phyloP scores from a whole-genome alignment of 192 early-diverging fungal species.

The Funneliformis geosporum region DNA sequence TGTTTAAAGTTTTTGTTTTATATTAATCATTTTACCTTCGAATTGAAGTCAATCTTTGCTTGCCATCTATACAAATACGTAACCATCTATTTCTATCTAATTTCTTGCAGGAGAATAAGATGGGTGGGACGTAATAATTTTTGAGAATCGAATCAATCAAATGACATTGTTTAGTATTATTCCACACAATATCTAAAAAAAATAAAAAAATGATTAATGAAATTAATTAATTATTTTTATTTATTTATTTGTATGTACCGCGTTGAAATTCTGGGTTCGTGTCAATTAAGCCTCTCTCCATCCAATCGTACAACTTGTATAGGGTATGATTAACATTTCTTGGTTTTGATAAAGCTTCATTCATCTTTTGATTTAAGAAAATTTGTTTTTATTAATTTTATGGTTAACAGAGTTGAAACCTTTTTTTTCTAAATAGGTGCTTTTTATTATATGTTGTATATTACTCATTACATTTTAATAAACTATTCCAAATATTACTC shows the following conservation, averaged over 20 bases:
- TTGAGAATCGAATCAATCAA: slow-evolving; percentile 40
- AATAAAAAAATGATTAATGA: not conserved
- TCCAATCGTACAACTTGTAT: not conserved
- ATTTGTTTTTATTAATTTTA: too few species aligned
- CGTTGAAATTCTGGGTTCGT: slow-evolving; percentile 11
- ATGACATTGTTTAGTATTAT: slow-evolving; percentile 22
- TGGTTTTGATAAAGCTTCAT: slow-evolving; percentile 1
- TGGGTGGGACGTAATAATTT: slow-evolving; percentile 38
- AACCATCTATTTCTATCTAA: slow-evolving; percentile 7
- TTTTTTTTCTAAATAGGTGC: too few species aligned
- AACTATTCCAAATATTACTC: too few species aligned
- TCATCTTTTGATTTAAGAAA: not conserved
- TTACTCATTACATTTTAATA: too few species aligned
- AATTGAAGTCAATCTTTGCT: slow-evolving; percentile 38
- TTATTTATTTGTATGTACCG: not conserved
- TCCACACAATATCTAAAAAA: not conserved
- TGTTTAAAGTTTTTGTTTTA: not conserved
- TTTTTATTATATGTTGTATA: too few species aligned
- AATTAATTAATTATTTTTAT: not conserved
- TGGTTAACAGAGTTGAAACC: too few species aligned
- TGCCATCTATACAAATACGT: slow-evolving; percentile 33
- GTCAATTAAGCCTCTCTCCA: not conserved
- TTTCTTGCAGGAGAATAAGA: slow-evolving; percentile 32
- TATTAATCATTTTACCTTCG: slow-evolving; percentile 24
- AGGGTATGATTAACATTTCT: slow-evolving; percentile 24